Conservation (phyloP, 2,329 filamentous ascomycete genomes). For the Colletotrichum sp. region DNA sequence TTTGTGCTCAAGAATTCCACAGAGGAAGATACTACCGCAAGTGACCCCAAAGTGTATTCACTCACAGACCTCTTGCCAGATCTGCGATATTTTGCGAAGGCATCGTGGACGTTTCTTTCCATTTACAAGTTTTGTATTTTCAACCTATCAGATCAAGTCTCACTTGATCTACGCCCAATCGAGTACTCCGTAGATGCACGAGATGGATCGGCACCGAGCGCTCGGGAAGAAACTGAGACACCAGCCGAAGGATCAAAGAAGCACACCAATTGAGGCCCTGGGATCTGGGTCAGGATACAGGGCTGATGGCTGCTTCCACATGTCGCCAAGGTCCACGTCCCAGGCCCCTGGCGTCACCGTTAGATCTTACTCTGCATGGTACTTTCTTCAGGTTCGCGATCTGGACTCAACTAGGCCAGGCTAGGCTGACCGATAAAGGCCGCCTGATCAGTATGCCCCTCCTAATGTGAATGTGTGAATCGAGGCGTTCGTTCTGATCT, state of each 20-base stretch:
- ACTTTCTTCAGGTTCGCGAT: background rate
- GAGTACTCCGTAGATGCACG: background rate
- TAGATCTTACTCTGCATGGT: constrained; percentile 9
- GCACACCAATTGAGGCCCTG: background rate
- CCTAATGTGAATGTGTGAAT: background rate
- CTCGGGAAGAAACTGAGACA: constrained; percentile 3
- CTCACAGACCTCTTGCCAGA: background rate
- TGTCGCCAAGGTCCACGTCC: background rate
- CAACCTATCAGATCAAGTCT: background rate
- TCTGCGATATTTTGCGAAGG: background rate
- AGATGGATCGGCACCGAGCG: background rate
- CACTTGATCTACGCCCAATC: background rate
- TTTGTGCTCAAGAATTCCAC: background rate
- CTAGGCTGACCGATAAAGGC: background rate
- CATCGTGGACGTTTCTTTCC: background rate
- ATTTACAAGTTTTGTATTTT: background rate
- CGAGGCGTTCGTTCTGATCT: background rate
- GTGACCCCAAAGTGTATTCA: background rate
- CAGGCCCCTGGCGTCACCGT: constrained; percentile 7
- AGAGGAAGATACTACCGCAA: background rate
- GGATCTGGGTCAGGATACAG: constrained; percentile 1
- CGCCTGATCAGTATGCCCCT: background rate
- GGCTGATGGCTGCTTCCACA: constrained; percentile 9
- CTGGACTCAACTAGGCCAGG: background rate
- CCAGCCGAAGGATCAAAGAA: background rate